Conservation (phyloP, 164 flowering plant genomes). For the Nymphaea colorata region DNA sequence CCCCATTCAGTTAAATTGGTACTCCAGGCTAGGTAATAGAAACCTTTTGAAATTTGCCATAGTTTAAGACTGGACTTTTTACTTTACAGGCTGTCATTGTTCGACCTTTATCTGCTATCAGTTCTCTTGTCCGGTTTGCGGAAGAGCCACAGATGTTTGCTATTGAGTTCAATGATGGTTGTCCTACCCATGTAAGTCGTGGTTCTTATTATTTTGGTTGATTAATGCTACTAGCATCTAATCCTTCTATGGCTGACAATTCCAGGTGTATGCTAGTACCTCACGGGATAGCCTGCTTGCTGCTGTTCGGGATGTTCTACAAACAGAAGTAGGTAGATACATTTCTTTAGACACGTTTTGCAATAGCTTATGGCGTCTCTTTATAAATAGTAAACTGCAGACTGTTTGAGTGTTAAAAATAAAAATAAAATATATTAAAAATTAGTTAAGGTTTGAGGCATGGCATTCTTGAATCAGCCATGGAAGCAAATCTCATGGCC, state of each 20-base stretch:
- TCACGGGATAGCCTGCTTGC: slow-evolving; percentile 95
- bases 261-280: slow-evolving; percentile 92
- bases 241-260: slow-evolving; percentile 5
- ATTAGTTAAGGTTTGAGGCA: no score
- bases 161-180: slow-evolving; percentile 90
- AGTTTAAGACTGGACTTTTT: no score
- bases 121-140: slow-evolving; percentile 88
- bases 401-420: no score
- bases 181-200: slow-evolving; percentile 81
- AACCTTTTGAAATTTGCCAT: no score
- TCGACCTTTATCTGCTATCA: slow-evolving; percentile 80
- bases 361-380: no score
- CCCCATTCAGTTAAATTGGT: no score
- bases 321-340: slow-evolving; percentile 86
- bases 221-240: not conserved
- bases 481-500: no score
- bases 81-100: slow-evolving; percentile 81
- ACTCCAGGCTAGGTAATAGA: no score
- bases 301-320: slow-evolving; percentile 85
- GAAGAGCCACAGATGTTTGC: slow-evolving; percentile 99
- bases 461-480: no score
- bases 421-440: no score
- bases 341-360: slow-evolving; percentile 1
- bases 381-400: no score
- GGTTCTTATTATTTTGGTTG: not conserved